Conservation (phyloP, 176 grass and related monocot genomes). For the Ensete glaucum region DNA sequence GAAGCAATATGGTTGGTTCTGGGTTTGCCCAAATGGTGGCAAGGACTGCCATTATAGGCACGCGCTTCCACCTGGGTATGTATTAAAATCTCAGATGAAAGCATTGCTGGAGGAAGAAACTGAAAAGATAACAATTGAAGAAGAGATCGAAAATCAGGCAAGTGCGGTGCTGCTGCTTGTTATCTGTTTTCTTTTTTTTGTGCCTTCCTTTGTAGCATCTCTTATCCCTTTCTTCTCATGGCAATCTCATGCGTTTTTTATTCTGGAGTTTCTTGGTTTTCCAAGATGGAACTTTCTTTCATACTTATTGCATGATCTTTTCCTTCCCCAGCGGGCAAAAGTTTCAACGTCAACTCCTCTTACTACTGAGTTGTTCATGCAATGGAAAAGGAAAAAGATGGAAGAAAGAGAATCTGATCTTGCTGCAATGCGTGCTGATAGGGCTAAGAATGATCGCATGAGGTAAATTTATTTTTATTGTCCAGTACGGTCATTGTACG, state of each 20-base stretch:
- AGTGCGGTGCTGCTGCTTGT: not conserved
- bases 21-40: slow-evolving; percentile 86
- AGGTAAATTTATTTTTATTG: slow-evolving; percentile 40
- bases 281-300: not conserved
- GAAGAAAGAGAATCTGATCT: slow-evolving; percentile 81
- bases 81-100: slow-evolving; percentile 99
- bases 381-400: slow-evolving; percentile 91
- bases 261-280: not conserved
- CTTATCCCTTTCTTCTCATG: slow-evolving; percentile 17
- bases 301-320: not conserved
- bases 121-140: slow-evolving; percentile 80
- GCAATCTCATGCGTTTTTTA: not conserved
- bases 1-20: slow-evolving; percentile 99
- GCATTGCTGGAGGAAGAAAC: slow-evolving; percentile 95
- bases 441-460: slow-evolving; percentile 99
- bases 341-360: slow-evolving; percentile 56
- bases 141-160: slow-evolving; percentile 97
- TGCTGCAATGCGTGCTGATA: slow-evolving; percentile 66
- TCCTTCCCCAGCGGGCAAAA: slow-evolving; percentile 59
- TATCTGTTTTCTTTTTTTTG: not conserved
- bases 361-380: slow-evolving; percentile 77
- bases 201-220: slow-evolving; percentile 5
- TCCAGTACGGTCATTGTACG: slow-evolving; percentile 7
- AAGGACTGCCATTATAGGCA: slow-evolving; percentile 97
- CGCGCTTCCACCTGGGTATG: slow-evolving; percentile 85